Conservation (phyloP, 164 flowering plant species). For the Pachysandra terminalis region DNA sequence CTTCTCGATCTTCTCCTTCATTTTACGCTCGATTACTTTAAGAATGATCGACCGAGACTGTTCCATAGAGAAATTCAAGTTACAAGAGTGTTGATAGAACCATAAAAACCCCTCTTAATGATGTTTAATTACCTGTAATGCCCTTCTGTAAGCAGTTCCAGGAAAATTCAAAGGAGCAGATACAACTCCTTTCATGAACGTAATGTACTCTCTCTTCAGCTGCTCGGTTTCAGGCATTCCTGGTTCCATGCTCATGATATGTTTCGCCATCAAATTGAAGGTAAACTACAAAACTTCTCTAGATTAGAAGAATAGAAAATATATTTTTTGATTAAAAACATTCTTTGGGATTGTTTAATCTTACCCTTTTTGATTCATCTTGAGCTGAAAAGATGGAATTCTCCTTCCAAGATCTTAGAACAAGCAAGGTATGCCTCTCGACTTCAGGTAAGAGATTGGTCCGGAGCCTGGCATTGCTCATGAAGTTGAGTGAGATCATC, state of each 20-base stretch:
- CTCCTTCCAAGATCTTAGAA: slow-evolving; percentile 61
- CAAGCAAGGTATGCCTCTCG: slow-evolving; percentile 61
- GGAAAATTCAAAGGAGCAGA: slow-evolving; percentile 85
- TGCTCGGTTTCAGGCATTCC: slow-evolving; percentile 72
- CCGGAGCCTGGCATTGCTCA: slow-evolving; percentile 68
- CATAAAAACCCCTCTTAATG: too few species aligned
- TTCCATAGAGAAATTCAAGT: not conserved
- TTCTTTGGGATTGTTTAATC: too few species aligned
- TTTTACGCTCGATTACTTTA: slow-evolving; percentile 61
- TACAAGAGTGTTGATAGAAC: not conserved
- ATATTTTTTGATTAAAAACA: too few species aligned
- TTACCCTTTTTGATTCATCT: slow-evolving; percentile 92
- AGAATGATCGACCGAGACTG: slow-evolving; percentile 82
- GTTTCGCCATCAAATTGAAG: slow-evolving; percentile 90
- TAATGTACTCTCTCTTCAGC: slow-evolving; percentile 78
- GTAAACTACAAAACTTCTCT: slow-evolving; percentile 52
- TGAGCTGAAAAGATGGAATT: slow-evolving; percentile 63
- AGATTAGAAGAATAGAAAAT: too few species aligned
- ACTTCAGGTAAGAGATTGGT: slow-evolving; percentile 63
- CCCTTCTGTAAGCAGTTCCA: slow-evolving; percentile 80
- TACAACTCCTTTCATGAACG: slow-evolving; percentile 97
- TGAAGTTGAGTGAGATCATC: slow-evolving; percentile 70
- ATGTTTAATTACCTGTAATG: slow-evolving; percentile 70
- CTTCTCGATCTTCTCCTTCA: slow-evolving; percentile 56
- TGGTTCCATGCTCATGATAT: slow-evolving; percentile 92